Base-by-base conservation (phyloP, 768 basidiomycete genomes). In the Auricularia sp. region DNA sequence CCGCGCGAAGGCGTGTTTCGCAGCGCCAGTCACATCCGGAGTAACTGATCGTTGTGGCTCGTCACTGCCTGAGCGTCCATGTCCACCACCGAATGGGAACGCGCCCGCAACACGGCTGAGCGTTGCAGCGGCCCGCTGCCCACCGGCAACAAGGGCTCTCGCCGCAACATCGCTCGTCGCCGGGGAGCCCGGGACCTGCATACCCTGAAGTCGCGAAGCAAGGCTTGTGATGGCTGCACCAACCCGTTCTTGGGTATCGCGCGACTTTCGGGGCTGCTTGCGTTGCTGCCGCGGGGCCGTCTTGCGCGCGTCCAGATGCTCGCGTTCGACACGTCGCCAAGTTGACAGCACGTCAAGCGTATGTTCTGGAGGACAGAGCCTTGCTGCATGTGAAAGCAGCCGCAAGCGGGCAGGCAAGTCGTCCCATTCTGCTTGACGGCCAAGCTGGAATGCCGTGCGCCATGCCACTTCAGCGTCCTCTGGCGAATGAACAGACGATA, bases 371-470 rank as follows among this genome's bases (percentile, higher is more conserved):
- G 95, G 93, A 72, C 93, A 96, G 18, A 97, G 79, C 70, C 93
- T 87, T 35, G 98, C 77, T 2, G 94, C 91, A 61, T 85, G 83
- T 1, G 92, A 92, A 21, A 98, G 74, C 1, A 96, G 79, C 1
- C 75, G 77, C 66, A 93, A 78, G 71, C 88, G 90, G 68, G 85
- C 83, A 11, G 81, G 74, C 5, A 84, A 74, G 66, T 94, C 87
- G 1, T 79, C 70, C 70, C 87, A 94, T 70, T 90, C 91, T 6
- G 84, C 79, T 68, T 93, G 89, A 65, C 87, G 83, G 16, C 92
- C 95, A 2, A 98, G 83, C 74, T 91, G 88, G 76, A 87, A 92
- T 71, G 91, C 93, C 2, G 88, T 85, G 34, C 89, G 85, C 95
- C 95, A 98, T 67, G 89, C 91, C 42, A 94, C 87, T 68, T 93